Percentiles rank a stretch among this genome's conserved stretches.
phyloP scores from a whole-genome alignment of 148 eudicot species.

The Polygonum maritimum region DNA sequence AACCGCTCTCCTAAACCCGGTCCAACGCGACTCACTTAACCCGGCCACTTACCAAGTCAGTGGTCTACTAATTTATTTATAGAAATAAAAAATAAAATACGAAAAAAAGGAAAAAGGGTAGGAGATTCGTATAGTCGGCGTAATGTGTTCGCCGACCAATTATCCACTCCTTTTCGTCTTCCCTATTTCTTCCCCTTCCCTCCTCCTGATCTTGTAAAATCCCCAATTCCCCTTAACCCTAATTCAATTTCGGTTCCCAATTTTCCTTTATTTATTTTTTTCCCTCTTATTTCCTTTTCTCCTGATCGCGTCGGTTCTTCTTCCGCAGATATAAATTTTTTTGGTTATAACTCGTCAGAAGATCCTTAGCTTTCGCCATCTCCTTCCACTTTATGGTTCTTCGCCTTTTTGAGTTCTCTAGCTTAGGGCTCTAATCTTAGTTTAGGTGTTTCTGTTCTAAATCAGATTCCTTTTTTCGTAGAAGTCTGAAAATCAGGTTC shows the following conservation, averaged over 20 bases:
- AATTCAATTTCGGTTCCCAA: constrained; percentile 1
- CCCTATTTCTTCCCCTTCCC: neutral
- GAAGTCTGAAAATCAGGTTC: neutral
- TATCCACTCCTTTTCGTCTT: constrained; percentile 20
- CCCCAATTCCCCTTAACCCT: neutral
- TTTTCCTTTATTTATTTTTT: constrained; percentile 12
- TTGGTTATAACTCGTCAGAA: constrained; percentile 29
- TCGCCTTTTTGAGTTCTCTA: neutral
- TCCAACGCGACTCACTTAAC: neutral
- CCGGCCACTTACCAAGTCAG: neutral
- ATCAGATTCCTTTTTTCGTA: neutral
- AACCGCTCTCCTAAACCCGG: neutral
- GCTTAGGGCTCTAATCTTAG: neutral
- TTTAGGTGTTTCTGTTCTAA: neutral
- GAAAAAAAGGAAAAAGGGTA: constrained; percentile 7
- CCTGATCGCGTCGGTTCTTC: constrained; percentile 24
- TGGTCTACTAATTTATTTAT: neutral
- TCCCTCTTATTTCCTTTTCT: neutral
- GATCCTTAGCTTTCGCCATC: constrained; percentile 17
- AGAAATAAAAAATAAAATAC: neutral
- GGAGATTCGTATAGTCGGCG: constrained; percentile 38
- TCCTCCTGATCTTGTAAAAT: constrained; percentile 11
- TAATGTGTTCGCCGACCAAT: constrained; percentile 52
- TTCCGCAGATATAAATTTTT: constrained; percentile 33
- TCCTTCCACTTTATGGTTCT: constrained; percentile 1